Evolutionary conservation across 768 basidiomycete genomes (phyloP).

Genomic region (Pleurotus giganteus): DNA sequence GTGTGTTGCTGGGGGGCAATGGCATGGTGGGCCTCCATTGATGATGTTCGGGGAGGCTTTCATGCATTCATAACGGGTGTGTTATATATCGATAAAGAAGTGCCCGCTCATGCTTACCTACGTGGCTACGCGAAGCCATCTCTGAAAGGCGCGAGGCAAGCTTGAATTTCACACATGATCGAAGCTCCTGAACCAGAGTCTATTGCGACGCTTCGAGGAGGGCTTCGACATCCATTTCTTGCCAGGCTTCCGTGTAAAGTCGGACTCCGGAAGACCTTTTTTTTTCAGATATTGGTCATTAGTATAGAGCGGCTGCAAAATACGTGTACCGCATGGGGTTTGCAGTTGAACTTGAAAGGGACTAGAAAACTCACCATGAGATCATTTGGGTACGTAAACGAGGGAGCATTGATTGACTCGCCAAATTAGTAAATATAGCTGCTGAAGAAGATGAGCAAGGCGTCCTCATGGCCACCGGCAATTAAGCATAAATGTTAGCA

Average conservation of each 20-base stretch:
- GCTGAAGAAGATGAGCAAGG: background rate
- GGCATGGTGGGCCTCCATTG: background rate
- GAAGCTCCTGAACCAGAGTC: conserved; percentile 3
- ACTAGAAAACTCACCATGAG: no score
- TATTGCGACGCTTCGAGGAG: background rate
- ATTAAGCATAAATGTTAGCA: background rate
- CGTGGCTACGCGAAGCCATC: conserved; percentile 1
- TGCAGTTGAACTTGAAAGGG: no score
- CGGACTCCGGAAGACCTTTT: no score
- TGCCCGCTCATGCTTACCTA: background rate
- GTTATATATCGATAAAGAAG: conserved; percentile 2
- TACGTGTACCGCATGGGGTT: no score
- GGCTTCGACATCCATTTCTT: no score
- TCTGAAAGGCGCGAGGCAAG: background rate
- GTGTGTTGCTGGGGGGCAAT: background rate
- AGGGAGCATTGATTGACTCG: no score
- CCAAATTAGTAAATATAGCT: no score
- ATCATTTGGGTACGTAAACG: no score
- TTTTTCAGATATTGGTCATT: no score
- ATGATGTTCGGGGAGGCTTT: conserved; percentile 8
- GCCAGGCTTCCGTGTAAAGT: no score
- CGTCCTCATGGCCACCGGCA: conserved; percentile 5
- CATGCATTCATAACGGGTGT: background rate
- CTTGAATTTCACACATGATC: background rate
- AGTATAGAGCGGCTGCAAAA: no score